Percentiles rank a stretch among this genome's conserved stretches.
Evolutionary conservation across 345 rosid genomes (phyloP).

Genomic region (Citrus mangshanensis): DNA sequence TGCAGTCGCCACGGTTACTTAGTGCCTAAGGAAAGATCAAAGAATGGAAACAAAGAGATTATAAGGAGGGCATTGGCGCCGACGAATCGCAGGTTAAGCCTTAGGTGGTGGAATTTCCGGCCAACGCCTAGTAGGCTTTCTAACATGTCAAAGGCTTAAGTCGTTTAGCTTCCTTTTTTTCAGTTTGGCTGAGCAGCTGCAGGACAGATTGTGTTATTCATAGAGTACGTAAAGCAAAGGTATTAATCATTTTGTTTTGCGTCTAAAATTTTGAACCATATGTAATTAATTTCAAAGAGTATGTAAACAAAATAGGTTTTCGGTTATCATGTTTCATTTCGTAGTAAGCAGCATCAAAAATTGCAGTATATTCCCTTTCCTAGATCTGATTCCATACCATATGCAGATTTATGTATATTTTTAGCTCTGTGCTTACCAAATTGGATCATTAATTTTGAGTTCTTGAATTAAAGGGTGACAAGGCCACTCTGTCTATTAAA

Average conservation of each 20-base stretch:
- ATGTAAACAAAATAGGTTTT: not conserved
- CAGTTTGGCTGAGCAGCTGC: not conserved
- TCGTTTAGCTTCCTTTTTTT: not conserved
- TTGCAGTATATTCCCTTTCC: not conserved
- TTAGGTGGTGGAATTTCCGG: conserved; percentile 42
- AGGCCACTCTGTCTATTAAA: too few species aligned
- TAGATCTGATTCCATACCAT: not conserved
- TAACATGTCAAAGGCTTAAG: conserved; percentile 37
- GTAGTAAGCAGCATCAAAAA: too few species aligned
- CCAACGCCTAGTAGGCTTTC: conserved; percentile 44
- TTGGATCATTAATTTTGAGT: not conserved
- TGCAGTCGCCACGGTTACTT: conserved; percentile 35
- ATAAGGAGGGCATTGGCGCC: conserved; percentile 37
- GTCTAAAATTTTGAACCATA: not conserved
- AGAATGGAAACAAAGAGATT: conserved; percentile 29
- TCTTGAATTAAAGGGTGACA: too few species aligned
- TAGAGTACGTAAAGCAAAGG: not conserved
- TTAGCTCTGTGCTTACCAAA: not conserved
- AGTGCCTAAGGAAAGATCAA: conserved; percentile 23
- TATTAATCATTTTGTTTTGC: not conserved
- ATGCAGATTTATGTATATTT: not conserved
- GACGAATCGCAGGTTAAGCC: conserved; percentile 20
- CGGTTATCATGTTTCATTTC: not conserved
- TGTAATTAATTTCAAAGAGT: not conserved
- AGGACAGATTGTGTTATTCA: not conserved